Percentiles rank a stretch among this genome's conserved stretches.
Conservation (phyloP, 805 yeast species). For the Wickerhamiella hasegawae region DNA sequence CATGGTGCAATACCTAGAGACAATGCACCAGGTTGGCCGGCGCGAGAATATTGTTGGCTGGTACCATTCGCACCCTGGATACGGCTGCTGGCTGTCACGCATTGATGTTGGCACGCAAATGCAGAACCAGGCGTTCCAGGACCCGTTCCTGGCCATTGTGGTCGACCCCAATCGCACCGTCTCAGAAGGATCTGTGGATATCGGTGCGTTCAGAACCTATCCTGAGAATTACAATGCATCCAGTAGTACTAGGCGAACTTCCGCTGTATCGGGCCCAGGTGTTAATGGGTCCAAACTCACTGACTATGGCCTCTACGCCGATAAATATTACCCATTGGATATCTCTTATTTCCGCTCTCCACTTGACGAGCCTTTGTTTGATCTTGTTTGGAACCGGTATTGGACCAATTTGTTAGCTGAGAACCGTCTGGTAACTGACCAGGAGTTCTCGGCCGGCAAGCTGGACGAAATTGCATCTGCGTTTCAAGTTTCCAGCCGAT, state of each 20-base stretch:
- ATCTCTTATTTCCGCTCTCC: slow-evolving; percentile 42
- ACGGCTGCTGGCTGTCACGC: slow-evolving; percentile 96
- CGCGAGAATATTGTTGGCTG: slow-evolving; percentile 79
- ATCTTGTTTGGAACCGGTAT: slow-evolving; percentile 15
- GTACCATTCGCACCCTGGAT: slow-evolving; percentile 99
- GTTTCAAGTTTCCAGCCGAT: no score
- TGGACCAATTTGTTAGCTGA: slow-evolving; percentile 7
- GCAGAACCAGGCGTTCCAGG: slow-evolving; percentile 88
- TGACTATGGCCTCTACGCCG: slow-evolving; percentile 59
- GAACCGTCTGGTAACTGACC: slow-evolving; percentile 3
- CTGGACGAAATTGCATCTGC: no score
- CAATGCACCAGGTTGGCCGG: slow-evolving; percentile 32
- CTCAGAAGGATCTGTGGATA: slow-evolving; percentile 81
- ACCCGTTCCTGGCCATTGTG: slow-evolving; percentile 93
- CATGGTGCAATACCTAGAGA: slow-evolving; percentile 70
- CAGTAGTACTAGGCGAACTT: neutral
- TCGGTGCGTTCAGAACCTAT: slow-evolving; percentile 74
- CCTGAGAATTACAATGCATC: slow-evolving; percentile 1
- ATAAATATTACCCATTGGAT: slow-evolving; percentile 49
- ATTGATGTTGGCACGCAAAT: slow-evolving; percentile 91
- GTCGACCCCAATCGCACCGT: slow-evolving; percentile 95
- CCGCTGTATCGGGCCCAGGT: neutral
- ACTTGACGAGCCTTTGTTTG: slow-evolving; percentile 30
- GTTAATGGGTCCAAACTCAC: slow-evolving; percentile 7
- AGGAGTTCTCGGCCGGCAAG: neutral